These are phyloP conservation scores for Antarctomyces pellizariae DNA, from an alignment of 495 filamentous ascomycete genomes.

Conservation along the genomic window DNA sequence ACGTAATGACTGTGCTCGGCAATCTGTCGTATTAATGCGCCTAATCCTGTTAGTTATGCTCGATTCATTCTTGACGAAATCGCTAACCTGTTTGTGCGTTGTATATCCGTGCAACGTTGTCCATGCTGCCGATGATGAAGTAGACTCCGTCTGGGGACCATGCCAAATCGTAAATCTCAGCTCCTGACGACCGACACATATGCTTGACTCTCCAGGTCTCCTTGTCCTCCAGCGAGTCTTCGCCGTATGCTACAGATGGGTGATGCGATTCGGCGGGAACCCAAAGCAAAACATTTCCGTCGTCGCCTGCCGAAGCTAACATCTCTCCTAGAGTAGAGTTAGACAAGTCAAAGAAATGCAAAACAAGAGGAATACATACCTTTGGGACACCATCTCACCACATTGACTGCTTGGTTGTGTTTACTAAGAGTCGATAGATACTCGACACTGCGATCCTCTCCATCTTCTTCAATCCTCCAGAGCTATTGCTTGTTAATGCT, in stretches of 20 bases:
- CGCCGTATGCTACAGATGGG: constrained; percentile 41
- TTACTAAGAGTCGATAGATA: constrained; percentile 81
- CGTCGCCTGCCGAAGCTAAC: constrained; percentile 84
- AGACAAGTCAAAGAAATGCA: constrained; percentile 1
- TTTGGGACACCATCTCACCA: constrained; percentile 83
- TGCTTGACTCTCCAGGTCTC: constrained; percentile 93
- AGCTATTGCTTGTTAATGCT: constrained; percentile 25
- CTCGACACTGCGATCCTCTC: constrained; percentile 69
- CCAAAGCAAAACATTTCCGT: constrained; percentile 92
- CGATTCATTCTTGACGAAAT: constrained; percentile 1
- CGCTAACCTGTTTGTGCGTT: constrained; percentile 72
- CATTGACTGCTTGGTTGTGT: constrained; percentile 95
- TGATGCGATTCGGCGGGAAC: constrained; percentile 58
- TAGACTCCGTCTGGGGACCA: constrained; percentile 94
- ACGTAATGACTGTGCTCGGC: constrained; percentile 98
- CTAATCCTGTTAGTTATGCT: constrained; percentile 20
- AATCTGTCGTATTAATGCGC: constrained; percentile 81
- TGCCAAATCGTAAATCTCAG: constrained; percentile 92
- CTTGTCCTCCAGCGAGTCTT: constrained; percentile 76
- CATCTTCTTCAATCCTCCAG: constrained; percentile 71
- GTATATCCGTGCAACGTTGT: constrained; percentile 93
- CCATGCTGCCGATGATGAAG: constrained; percentile 98
- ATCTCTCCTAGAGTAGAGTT: constrained; percentile 44
- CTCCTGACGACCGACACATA: constrained; percentile 81
- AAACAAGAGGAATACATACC: constrained; percentile 24